Evolutionary conservation across 1,284 basidiomycete genomes (phyloP).

Genomic region (Puccinia sorghi): DNA sequence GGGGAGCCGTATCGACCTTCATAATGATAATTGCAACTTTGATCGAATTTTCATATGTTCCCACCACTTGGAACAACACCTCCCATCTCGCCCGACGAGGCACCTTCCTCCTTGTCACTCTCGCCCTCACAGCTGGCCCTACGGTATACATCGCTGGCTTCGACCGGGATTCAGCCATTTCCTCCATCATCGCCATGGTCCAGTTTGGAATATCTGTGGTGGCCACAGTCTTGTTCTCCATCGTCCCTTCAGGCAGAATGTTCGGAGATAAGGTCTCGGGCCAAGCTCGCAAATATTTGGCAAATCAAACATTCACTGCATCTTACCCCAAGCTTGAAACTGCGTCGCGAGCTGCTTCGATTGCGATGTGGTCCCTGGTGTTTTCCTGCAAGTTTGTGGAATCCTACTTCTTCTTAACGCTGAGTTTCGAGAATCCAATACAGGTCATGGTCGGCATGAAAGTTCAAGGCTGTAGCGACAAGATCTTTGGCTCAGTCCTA

Average conservation of each 20-base stretch:
- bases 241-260: slow-evolving; percentile 87
- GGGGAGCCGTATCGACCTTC: slow-evolving; percentile 81
- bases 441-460: slow-evolving; percentile 89
- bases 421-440: slow-evolving; percentile 87
- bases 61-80: slow-evolving; percentile 94
- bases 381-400: slow-evolving; percentile 92
- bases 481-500: slow-evolving; percentile 74
- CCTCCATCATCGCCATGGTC: slow-evolving; percentile 83
- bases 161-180: slow-evolving; percentile 66
- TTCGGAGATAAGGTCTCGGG: slow-evolving; percentile 92
- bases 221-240: slow-evolving; percentile 77
- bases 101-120: slow-evolving; percentile 77
- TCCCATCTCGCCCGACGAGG: slow-evolving; percentile 85
- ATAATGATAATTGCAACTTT: slow-evolving; percentile 93
- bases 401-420: slow-evolving; percentile 91
- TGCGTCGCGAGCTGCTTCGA: slow-evolving; percentile 69
- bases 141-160: slow-evolving; percentile 75
- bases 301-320: slow-evolving; percentile 92
- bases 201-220: slow-evolving; percentile 85
- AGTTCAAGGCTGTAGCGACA: slow-evolving; percentile 80
- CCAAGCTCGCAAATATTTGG: slow-evolving; percentile 89
- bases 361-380: slow-evolving; percentile 79
- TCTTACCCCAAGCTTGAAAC: slow-evolving; percentile 74
- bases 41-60: slow-evolving; percentile 91
- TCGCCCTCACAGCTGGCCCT: slow-evolving; percentile 80